Percentiles rank a stretch among this genome's conserved stretches.
phyloP scores from a whole-genome alignment of 768 basidiomycete species.

The Lyophyllum decastes region DNA sequence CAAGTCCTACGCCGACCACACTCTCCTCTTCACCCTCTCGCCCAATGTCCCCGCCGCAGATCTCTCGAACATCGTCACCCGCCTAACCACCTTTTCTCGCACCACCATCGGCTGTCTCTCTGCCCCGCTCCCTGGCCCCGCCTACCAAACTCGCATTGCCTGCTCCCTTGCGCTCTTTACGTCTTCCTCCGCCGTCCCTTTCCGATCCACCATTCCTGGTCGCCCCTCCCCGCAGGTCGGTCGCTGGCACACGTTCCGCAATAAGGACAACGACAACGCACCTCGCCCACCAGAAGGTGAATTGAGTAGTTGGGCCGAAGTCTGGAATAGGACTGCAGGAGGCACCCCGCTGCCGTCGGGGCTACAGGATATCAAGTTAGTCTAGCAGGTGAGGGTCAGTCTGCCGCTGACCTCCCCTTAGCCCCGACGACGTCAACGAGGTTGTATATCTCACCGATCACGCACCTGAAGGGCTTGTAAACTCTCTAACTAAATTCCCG shows the following conservation, averaged over 20 bases:
- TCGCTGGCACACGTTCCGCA: constrained; percentile 65
- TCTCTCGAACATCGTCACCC: constrained; percentile 39
- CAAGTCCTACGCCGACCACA: constrained; percentile 31
- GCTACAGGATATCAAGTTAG: constrained; percentile 41
- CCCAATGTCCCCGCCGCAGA: constrained; percentile 37
- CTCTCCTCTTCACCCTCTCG: constrained; percentile 54
- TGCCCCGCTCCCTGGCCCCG: constrained; percentile 48
- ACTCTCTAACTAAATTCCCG: constrained; percentile 43
- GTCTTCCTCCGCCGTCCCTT: constrained; percentile 41
- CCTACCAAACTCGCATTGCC: constrained; percentile 30
- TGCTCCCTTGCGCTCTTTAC: constrained; percentile 65
- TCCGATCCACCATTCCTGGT: constrained; percentile 68
- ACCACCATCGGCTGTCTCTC: constrained; percentile 65
- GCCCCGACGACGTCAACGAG: constrained; percentile 30
- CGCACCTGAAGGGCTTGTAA: constrained; percentile 56
- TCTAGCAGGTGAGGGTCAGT: background rate
- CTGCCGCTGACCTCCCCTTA: constrained; percentile 10
- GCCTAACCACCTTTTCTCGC: constrained; percentile 39
- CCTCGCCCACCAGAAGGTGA: constrained; percentile 1
- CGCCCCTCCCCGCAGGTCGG: constrained; percentile 64
- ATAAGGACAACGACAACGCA: constrained; percentile 27
- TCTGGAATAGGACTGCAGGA: constrained; percentile 41
- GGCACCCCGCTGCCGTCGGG: constrained; percentile 34
- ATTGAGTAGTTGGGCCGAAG: constrained; percentile 51
- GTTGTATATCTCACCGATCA: constrained; percentile 60